These are phyloP conservation scores for Tulasnella calospora DNA, from an alignment of 768 basidiomycete species.

Conservation along the genomic window DNA sequence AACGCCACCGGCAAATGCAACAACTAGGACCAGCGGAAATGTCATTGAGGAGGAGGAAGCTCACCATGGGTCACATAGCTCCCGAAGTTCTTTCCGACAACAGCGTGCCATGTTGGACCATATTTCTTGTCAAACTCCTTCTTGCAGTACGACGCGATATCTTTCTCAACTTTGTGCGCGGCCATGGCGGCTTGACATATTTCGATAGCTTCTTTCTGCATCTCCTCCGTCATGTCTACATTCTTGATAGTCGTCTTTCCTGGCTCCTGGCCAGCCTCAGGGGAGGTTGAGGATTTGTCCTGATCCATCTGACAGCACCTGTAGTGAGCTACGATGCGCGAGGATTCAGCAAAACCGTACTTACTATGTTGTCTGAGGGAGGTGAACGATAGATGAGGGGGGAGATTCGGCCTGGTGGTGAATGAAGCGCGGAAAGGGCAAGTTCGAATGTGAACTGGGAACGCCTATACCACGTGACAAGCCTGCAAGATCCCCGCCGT, in stretches of 20 bases:
- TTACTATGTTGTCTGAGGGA: no score
- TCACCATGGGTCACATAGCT: slow-evolving; percentile 95
- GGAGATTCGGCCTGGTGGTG: background rate
- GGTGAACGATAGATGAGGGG: no score
- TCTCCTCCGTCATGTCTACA: slow-evolving; percentile 93
- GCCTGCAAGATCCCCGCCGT: no score
- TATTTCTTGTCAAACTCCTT: slow-evolving; percentile 93
- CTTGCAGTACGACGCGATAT: slow-evolving; percentile 97
- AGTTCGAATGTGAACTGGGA: background rate
- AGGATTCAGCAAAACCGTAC: no score
- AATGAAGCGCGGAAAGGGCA: slow-evolving; percentile 1
- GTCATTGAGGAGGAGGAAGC: slow-evolving; percentile 33
- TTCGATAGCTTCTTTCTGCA: slow-evolving; percentile 93
- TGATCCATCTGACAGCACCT: background rate
- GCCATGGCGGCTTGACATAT: slow-evolving; percentile 80
- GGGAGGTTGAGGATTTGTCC: background rate
- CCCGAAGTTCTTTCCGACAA: slow-evolving; percentile 98
- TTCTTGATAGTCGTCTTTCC: slow-evolving; percentile 91
- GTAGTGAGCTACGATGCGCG: no score
- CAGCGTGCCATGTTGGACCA: slow-evolving; percentile 96
- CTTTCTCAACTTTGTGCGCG: slow-evolving; percentile 93
- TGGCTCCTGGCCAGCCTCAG: background rate
- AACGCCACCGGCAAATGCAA: background rate
- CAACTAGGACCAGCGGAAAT: no score
- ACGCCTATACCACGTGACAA: no score